A percentile compares a stretch with the other conserved stretches of the same genome.
phyloP scores from a whole-genome alignment of 768 basidiomycete genomes.

The Russula olivacea region DNA sequence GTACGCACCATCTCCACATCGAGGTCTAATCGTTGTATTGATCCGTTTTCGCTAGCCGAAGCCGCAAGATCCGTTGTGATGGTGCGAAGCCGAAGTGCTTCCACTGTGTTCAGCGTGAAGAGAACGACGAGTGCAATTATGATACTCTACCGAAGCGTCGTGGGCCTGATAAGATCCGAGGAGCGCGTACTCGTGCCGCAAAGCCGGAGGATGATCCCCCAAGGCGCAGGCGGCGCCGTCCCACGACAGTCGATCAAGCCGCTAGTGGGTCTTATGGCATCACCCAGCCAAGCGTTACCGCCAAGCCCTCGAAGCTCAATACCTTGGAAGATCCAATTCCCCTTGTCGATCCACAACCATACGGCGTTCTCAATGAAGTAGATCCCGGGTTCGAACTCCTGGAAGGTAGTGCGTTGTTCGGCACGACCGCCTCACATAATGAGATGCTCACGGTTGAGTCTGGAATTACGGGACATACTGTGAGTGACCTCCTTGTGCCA shows the following conservation, averaged over 20 bases:
- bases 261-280: conserved; percentile 4
- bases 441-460: not conserved
- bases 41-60: conserved; percentile 45
- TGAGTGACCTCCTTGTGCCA: not conserved
- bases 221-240: conserved; percentile 25
- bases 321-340: not conserved
- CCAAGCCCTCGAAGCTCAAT: not conserved
- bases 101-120: conserved; percentile 54
- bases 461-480: not conserved
- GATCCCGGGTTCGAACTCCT: not conserved
- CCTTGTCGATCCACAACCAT: not conserved
- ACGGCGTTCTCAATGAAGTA: not conserved
- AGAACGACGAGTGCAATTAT: conserved; percentile 50
- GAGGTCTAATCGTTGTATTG: not conserved
- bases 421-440: not conserved
- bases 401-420: not conserved
- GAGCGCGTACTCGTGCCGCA: conserved; percentile 62
- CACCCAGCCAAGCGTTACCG: not conserved
- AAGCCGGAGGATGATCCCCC: conserved; percentile 34
- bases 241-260: conserved; percentile 1
- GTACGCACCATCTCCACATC: conserved; percentile 35
- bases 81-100: conserved; percentile 72
- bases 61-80: conserved; percentile 76
- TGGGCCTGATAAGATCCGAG: conserved; percentile 75
- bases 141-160: conserved; percentile 70